Evolutionary conservation across 441 rosid species (phyloP), one percentile per base, ranked within the genome.

Genomic region (Kokia cookei): DNA sequence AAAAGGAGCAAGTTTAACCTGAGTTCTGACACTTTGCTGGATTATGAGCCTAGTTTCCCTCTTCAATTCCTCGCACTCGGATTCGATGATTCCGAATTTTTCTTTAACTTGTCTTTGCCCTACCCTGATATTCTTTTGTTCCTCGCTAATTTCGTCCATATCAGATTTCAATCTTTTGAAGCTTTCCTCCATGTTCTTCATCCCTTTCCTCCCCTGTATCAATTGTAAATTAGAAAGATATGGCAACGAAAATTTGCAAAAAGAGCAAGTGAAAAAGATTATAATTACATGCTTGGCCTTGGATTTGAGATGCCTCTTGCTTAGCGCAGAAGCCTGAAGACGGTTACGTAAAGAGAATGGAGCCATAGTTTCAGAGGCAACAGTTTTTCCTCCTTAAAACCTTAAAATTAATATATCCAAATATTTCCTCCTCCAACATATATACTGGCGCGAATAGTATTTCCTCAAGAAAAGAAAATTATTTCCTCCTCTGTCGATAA

Each of bases 71-170:
- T 47, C 26, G 14, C 72, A 69, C 47, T 69, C 61, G 0, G 72
- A 27, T 69, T 69, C 72, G 9, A 69, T 69, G 1, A 43, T 43
- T n/a, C 53, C 26, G 1, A 69, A 69, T 29, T 69, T 69, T 17
- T 69, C 47, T 69, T 35, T 51, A 69, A 69, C 72, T 48, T 51
- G 72, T 1, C 47, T 51, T 32, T 69, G 72, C 15, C 72, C 61
- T 51, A 51, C 72, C 26, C 72, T 51, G 10, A 69, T 69, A 11
- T 10, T 10, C 59, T 53, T 69, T 2, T 69, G 72, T n/a, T 69
- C 72, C 8, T 26, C 72, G 37, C 60, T 51, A 1, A 69, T 69
- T 50, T 53, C 72, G 9, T 53, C 59, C 72, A 69, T 51, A 0
- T 69, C 72, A 2, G 29, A 10, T 42, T 32, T 69, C 72, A 69